Evolutionary conservation across 441 rosid genomes (phyloP).

Genomic region (Erysimum pusillum): DNA sequence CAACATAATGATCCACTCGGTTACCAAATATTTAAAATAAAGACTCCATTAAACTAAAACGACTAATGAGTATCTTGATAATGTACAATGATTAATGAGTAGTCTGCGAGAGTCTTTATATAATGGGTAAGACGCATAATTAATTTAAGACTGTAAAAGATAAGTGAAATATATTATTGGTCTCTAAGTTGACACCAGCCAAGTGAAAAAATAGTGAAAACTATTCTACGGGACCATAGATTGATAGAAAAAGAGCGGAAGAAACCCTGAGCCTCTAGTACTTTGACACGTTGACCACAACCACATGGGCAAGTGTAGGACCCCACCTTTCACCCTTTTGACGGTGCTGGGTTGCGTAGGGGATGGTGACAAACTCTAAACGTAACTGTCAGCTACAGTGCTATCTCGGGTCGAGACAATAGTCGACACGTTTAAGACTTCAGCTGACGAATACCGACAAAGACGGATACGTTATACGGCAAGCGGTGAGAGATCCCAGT

Average conservation of each 20-base stretch:
- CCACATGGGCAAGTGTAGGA: conserved; percentile 37
- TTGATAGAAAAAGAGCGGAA: conserved; percentile 6
- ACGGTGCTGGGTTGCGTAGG: conserved; percentile 39
- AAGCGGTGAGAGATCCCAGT: conserved; percentile 2
- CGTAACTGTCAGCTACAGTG: conserved; percentile 38
- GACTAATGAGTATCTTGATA: conserved; percentile 5
- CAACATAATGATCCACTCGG: conserved; percentile 49
- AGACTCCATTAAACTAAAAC: conserved; percentile 7
- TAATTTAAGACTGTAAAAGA: conserved; percentile 19
- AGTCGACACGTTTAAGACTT: conserved; percentile 34
- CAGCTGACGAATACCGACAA: conserved; percentile 27
- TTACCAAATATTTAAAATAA: not conserved
- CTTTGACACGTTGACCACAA: conserved; percentile 38
- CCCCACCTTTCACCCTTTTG: conserved; percentile 13
- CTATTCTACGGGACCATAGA: conserved; percentile 30
- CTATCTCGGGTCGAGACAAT: conserved; percentile 21
- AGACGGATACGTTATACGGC: conserved; percentile 19
- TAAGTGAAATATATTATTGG: conserved; percentile 32
- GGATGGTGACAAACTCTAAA: conserved; percentile 37
- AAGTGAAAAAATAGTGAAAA: conserved; percentile 30
- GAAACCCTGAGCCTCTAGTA: conserved; percentile 20
- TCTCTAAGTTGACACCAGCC: conserved; percentile 34
- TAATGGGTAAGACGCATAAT: conserved; percentile 32
- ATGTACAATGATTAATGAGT: not conserved
- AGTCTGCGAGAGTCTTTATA: conserved; percentile 34